These are phyloP conservation scores for Colletotrichum paranaense DNA, from an alignment of 2,329 filamentous ascomycete genomes.

Conservation along the genomic window DNA sequence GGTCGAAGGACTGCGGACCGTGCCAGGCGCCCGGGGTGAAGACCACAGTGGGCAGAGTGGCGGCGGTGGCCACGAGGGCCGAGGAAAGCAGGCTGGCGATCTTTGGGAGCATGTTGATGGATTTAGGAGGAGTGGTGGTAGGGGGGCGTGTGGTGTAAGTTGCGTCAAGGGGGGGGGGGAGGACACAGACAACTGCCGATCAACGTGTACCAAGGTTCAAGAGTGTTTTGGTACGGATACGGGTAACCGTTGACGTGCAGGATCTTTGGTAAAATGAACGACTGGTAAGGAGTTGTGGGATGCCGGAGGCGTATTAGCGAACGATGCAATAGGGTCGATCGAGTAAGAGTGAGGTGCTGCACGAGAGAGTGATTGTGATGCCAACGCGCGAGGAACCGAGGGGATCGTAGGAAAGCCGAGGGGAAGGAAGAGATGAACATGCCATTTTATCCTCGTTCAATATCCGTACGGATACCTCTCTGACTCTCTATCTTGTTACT, in stretches of 20 bases:
- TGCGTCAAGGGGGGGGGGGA: neutral
- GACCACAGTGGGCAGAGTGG: conserved; percentile 42
- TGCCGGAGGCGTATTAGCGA: conserved; percentile 11
- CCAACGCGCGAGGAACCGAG: conserved; percentile 4
- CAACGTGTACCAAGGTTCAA: conserved; percentile 1
- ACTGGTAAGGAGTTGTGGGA: neutral
- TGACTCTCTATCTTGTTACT: neutral
- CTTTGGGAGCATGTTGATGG: conserved; percentile 12
- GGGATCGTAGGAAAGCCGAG: neutral
- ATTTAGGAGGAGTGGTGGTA: neutral
- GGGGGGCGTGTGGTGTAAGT: conserved; percentile 1
- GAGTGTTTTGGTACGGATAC: neutral
- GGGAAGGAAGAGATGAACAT: neutral
- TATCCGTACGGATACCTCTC: neutral
- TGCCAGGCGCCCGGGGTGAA: conserved; percentile 55
- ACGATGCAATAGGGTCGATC: neutral
- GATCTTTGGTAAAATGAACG: neutral
- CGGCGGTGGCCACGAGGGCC: conserved; percentile 12
- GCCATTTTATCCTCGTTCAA: conserved; percentile 16
- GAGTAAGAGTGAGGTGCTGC: neutral
- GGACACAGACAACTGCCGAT: conserved; percentile 14
- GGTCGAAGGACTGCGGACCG: conserved; percentile 43
- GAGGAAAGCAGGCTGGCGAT: conserved; percentile 39
- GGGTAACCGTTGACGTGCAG: neutral
- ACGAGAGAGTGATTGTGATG: conserved; percentile 5